Conservation (phyloP, 2,329 filamentous ascomycete genomes). For the Sarocladium strictum region DNA sequence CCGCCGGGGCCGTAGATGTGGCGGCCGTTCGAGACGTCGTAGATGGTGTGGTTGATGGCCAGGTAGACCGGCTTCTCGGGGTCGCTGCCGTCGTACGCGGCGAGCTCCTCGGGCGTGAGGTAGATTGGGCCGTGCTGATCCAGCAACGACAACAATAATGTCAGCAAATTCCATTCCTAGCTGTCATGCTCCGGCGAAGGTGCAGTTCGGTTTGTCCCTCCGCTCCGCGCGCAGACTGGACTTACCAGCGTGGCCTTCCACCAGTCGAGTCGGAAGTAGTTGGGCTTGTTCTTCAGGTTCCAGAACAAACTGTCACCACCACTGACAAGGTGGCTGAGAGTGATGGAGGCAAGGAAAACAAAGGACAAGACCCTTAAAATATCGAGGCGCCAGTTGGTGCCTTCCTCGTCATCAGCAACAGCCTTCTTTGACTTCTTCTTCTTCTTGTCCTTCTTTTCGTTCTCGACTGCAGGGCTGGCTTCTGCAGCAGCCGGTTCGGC, state of each 20-base stretch:
- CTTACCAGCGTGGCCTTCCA: slow-evolving; percentile 58
- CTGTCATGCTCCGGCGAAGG: neutral
- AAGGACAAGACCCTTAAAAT: slow-evolving; percentile 64
- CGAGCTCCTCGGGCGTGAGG: slow-evolving; percentile 71
- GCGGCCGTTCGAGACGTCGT: slow-evolving; percentile 68
- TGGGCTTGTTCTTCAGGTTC: slow-evolving; percentile 54
- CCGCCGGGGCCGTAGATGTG: slow-evolving; percentile 77
- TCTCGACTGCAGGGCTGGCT: slow-evolving; percentile 1
- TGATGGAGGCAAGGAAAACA: slow-evolving; percentile 58
- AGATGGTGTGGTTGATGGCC: slow-evolving; percentile 81
- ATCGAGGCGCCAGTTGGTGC: slow-evolving; percentile 52
- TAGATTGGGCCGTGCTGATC: slow-evolving; percentile 52
- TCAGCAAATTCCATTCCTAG: neutral
- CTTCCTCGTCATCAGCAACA: slow-evolving; percentile 57
- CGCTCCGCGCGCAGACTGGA: no score
- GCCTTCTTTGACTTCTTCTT: slow-evolving; percentile 16
- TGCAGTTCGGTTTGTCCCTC: no score
- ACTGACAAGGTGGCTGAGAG: slow-evolving; percentile 71
- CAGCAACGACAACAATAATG: neutral
- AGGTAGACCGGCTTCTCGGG: slow-evolving; percentile 76
- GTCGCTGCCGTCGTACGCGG: slow-evolving; percentile 71
- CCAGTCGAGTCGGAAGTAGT: slow-evolving; percentile 53
- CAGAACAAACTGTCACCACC: slow-evolving; percentile 64
- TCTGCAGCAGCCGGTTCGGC: slow-evolving; percentile 13
- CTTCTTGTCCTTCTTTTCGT: slow-evolving; percentile 12